Evolutionary conservation across 2,329 filamentous ascomycete species (phyloP), one percentile per base, ranked within the genome.

Genomic region (Beauveria rudraprayagi): DNA sequence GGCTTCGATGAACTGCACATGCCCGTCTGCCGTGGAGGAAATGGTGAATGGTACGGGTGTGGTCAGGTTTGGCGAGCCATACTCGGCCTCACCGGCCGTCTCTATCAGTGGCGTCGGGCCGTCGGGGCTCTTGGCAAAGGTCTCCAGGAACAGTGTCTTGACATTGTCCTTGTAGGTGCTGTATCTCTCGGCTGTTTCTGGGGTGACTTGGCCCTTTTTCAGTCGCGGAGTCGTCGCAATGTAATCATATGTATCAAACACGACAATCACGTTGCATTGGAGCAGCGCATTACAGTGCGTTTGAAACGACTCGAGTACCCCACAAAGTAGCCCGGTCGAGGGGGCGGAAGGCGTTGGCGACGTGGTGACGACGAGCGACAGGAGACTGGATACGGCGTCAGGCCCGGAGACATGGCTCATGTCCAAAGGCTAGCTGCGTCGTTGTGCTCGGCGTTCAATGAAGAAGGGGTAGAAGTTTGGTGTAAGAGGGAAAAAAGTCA

Each of bases 301-400:
- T 17, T 70, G 69, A 63, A 82, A 82, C 0, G 80, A 81, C 3
- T 69, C 64, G 2, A 83, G 56, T 2, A 83, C 76, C 0, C 76
- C 67, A 0, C 73, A 74, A n/a, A 83, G 64, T 0, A 84, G 75
- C 17, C 82, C 80, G 0, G 80, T 80, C 0, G 78, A 78, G 0
- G 81, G 81, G 0, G 78, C 76, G 1, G 81, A 83, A 0, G 81
- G 81, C 0, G 81, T 83, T 0, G 81, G 76, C 2, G 81, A 83
- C 0, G 81, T 83, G 1, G 81, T 83, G 64, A 84, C 75, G 53
- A 83, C 75, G 19, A 73, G 66, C 0, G 72, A 74, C 24, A 70
- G 28, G 26, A 59, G 61, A 43, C 26, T 22, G 10, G 52, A 48
- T 50, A 56, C 56, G 24, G 48, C 48, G 19, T 60, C 50, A 30